Evolutionary conservation across 2,329 filamentous ascomycete species (phyloP).

Genomic region (Daldinia sp.): DNA sequence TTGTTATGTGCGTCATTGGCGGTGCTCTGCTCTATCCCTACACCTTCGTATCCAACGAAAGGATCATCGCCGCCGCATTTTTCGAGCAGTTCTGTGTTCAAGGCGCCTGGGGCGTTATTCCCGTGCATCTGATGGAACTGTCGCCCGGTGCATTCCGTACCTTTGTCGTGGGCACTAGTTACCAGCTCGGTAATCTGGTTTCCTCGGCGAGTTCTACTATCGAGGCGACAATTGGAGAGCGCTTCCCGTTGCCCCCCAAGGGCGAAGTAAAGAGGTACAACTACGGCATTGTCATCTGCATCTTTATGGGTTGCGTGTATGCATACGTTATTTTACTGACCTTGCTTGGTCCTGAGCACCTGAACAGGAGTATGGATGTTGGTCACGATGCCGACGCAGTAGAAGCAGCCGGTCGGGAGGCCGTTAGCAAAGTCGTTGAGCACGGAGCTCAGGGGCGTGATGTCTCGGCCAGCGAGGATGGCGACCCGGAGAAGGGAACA

Average conservation of each 20-base stretch:
- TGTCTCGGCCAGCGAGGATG: constrained; percentile 38
- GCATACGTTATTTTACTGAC: constrained; percentile 68
- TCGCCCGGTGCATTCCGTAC: constrained; percentile 76
- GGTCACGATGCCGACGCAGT: constrained; percentile 58
- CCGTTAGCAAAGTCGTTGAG: constrained; percentile 46
- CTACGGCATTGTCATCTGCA: constrained; percentile 86
- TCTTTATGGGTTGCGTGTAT: constrained; percentile 89
- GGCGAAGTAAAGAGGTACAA: constrained; percentile 64
- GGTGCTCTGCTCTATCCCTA: constrained; percentile 86
- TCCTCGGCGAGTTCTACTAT: constrained; percentile 76
- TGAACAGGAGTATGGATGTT: constrained; percentile 60
- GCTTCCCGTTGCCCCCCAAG: constrained; percentile 72
- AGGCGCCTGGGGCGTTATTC: constrained; percentile 79
- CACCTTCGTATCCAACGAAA: constrained; percentile 69
- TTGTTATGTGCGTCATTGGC: constrained; percentile 69
- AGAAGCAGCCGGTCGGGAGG: constrained; percentile 54
- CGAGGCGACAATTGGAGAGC: constrained; percentile 76
- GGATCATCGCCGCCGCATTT: constrained; percentile 81
- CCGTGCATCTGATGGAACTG: constrained; percentile 80
- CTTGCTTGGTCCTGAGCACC: constrained; percentile 66
- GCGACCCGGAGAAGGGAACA: constrained; percentile 43
- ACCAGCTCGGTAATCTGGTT: constrained; percentile 81
- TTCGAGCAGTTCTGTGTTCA: constrained; percentile 85
- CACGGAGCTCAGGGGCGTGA: constrained; percentile 39
- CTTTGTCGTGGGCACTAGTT: constrained; percentile 76